Percentiles rank a stretch among this genome's conserved stretches.
phyloP scores from a whole-genome alignment of 2,329 filamentous ascomycete species.

The Paecilomyces fulvus region DNA sequence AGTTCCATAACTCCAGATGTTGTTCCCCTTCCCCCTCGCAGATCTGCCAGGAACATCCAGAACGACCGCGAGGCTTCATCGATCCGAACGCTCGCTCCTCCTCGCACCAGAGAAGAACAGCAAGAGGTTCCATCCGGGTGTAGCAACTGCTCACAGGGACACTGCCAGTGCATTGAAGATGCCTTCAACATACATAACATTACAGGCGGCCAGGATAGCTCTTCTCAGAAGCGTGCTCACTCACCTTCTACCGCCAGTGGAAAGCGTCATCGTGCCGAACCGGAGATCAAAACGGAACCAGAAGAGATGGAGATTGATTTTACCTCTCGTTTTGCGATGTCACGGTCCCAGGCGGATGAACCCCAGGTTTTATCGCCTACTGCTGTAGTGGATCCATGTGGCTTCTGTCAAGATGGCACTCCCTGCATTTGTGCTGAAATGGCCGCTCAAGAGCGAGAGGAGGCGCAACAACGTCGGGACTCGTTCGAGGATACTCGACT shows the following conservation, averaged over 20 bases:
- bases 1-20: constrained; percentile 22
- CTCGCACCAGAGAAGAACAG: constrained; percentile 10
- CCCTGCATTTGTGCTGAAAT: constrained; percentile 74
- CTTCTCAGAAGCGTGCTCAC: constrained; percentile 27
- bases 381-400: constrained; percentile 58
- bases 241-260: constrained; percentile 23
- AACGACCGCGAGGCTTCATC: not conserved
- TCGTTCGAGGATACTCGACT: constrained; percentile 30
- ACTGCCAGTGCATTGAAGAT: constrained; percentile 55
- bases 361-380: constrained; percentile 22
- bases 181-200: constrained; percentile 39
- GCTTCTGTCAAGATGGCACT: constrained; percentile 74
- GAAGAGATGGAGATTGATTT: constrained; percentile 63
- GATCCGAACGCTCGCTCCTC: not conserved
- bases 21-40: constrained; percentile 31
- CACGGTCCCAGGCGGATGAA: constrained; percentile 15
- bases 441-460: constrained; percentile 35
- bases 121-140: constrained; percentile 49
- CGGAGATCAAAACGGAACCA: constrained; percentile 37
- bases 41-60: constrained; percentile 10
- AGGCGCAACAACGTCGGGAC: constrained; percentile 36
- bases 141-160: constrained; percentile 54
- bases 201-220: constrained; percentile 28
- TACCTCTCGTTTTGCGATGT: constrained; percentile 54
- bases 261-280: constrained; percentile 49